Percentiles rank a stretch among this genome's conserved stretches.
phyloP scores from a whole-genome alignment of 371 early-diverging fungal species.

The Mucor sp. region DNA sequence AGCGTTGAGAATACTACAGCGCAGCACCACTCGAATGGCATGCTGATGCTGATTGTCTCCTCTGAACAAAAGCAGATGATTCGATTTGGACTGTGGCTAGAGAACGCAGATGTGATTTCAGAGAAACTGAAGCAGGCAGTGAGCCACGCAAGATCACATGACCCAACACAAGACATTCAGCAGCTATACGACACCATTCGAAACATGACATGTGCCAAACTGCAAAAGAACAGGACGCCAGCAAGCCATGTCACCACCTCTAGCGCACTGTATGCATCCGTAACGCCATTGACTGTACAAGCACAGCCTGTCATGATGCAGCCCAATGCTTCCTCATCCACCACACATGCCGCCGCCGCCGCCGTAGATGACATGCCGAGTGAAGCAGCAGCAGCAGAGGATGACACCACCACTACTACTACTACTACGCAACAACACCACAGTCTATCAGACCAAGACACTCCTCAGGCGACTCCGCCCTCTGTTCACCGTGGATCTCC shows the following conservation, averaged over 20 bases:
- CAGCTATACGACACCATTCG: slow-evolving; percentile 30
- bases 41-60: slow-evolving; percentile 20
- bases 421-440: neutral
- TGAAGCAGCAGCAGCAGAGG: too few relatives aligned
- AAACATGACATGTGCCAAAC: slow-evolving; percentile 14
- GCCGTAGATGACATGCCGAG: neutral
- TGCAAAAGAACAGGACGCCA: slow-evolving; percentile 18
- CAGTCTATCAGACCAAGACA: neutral
- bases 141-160: slow-evolving; percentile 7
- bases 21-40: slow-evolving; percentile 20
- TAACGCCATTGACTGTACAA: slow-evolving; percentile 45
- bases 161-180: slow-evolving; percentile 18
- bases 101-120: slow-evolving; percentile 27
- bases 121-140: slow-evolving; percentile 34
- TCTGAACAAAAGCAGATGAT: slow-evolving; percentile 2
- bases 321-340: neutral
- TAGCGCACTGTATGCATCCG: slow-evolving; percentile 27
- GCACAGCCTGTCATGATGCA: slow-evolving; percentile 23
- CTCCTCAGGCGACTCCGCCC: neutral
- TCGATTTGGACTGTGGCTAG: slow-evolving; percentile 42
- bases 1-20: slow-evolving; percentile 5
- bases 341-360: neutral
- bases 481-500: slow-evolving; percentile 20
- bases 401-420: neutral
- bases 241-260: slow-evolving; percentile 38